Conservation (phyloP, 495 filamentous ascomycete genomes). For the Cryomyces minteri region DNA sequence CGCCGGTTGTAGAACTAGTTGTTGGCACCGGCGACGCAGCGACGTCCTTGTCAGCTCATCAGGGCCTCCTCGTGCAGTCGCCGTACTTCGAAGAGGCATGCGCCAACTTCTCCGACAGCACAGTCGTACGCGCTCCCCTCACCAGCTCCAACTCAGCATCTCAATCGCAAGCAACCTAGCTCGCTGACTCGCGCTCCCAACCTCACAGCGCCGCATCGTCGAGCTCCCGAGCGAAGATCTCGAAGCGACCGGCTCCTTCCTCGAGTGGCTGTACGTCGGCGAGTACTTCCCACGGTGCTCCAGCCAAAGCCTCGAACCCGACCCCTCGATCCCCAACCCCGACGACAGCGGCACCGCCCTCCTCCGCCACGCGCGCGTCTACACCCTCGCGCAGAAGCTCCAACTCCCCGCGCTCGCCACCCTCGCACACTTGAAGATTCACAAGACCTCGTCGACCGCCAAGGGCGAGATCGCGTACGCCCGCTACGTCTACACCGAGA, state of each 20-base stretch:
- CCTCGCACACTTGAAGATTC: conserved; percentile 74
- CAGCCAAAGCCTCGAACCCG: conserved; percentile 31
- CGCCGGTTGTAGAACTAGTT: conserved; percentile 61
- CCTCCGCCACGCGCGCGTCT: conserved; percentile 70
- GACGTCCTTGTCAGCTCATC: conserved; percentile 57
- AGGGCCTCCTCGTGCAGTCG: conserved; percentile 52
- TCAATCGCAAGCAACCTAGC: not conserved
- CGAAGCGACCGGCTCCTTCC: conserved; percentile 68
- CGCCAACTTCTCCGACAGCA: conserved; percentile 33
- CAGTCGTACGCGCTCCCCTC: conserved; percentile 17
- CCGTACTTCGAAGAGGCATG: conserved; percentile 54
- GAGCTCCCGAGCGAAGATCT: conserved; percentile 51
- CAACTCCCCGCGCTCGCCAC: conserved; percentile 51
- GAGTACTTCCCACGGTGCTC: conserved; percentile 61
- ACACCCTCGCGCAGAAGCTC: conserved; percentile 74
- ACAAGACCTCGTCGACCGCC: conserved; percentile 67
- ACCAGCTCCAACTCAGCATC: not conserved
- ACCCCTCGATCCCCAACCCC: conserved; percentile 34
- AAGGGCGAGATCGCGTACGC: conserved; percentile 81
- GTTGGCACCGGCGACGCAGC: conserved; percentile 43
- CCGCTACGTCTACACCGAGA: conserved; percentile 73
- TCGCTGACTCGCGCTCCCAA: not conserved
- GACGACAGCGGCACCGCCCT: conserved; percentile 62
- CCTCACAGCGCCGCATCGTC: conserved; percentile 40
- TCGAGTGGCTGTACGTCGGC: conserved; percentile 83